Base-by-base conservation (phyloP, 2,329 filamentous ascomycete genomes). In the Bipolaris bicolor region DNA sequence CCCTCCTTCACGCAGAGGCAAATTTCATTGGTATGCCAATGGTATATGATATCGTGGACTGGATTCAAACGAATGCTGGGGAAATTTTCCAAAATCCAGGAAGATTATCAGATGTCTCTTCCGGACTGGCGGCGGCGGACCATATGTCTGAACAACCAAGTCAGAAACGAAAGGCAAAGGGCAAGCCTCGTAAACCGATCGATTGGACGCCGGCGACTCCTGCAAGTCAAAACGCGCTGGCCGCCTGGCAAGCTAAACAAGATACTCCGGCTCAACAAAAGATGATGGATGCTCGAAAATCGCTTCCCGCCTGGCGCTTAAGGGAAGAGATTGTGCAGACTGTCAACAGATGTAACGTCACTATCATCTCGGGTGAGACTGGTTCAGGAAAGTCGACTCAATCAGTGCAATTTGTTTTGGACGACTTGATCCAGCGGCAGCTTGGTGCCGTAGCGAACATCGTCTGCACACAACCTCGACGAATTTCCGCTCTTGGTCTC, bases 331-430 rank as follows among this genome's bases (percentile, higher is more conserved):
- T 99, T 29, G 86, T 98, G 9, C 76, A 84, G 18, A 90, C 90
- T 0, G 90, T 99, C 47, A 84, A 84, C 40, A 80, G 83, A 4
- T 87, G 94, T 69, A 89, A 97, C 75, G 92, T 99, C 49, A 97
- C 92, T 0, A 97, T 99, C 69, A 95, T 99, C 67, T 96, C 93
- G 41, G 95, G 95, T 65, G 95, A 98, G 78, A 99, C 95, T 3
- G 95, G 95, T 51, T 97, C 92, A 16, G 95, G 95, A 71, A 99
- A 99, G 77, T 97, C 91, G 47, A 98, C 95, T 0, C 95, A 99
- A 75, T 95, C 92, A 2, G 92, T 98, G 33, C 95, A 99, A 75
- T 99, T 98, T 76, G 84, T 99, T 41, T 82, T 99, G 1, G 95
- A 99, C 69, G 91, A 98, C 67, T 81, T 98, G 62, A 96, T 97